Conservation (phyloP, 2,329 filamentous ascomycete genomes). For the Colletotrichum nymphaeae region DNA sequence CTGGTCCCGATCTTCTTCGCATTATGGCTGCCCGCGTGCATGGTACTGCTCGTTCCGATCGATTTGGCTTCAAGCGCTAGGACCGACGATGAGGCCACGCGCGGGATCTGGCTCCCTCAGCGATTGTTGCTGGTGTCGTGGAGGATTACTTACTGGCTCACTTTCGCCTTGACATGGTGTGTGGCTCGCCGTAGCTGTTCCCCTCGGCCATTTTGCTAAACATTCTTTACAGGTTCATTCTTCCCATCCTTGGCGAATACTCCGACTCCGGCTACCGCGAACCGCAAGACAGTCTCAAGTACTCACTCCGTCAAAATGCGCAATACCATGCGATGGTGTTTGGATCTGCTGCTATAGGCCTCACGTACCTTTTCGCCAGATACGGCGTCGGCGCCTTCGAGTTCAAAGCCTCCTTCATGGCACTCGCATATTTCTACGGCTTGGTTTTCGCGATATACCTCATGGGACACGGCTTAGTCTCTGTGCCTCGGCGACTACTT, state of each 20-base stretch:
- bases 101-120: conserved; percentile 89
- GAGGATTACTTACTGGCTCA: conserved; percentile 97
- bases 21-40: conserved; percentile 91
- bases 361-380: conserved; percentile 85
- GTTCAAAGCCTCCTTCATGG: conserved; percentile 90
- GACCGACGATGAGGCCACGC: conserved; percentile 75
- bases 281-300: conserved; percentile 81
- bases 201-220: conserved; percentile 16
- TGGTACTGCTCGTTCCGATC: conserved; percentile 92
- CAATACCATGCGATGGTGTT: conserved; percentile 89
- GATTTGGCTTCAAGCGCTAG: conserved; percentile 90
- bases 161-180: conserved; percentile 93
- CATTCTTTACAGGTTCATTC: conserved; percentile 74
- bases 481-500: conserved; percentile 85
- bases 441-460: conserved; percentile 92
- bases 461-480: conserved; percentile 96
- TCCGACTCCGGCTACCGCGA: conserved; percentile 94
- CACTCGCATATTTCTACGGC: conserved; percentile 94
- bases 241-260: conserved; percentile 94
- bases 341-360: conserved; percentile 74
- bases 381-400: conserved; percentile 79
- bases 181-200: conserved; percentile 37
- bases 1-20: conserved; percentile 94
- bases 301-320: conserved; percentile 88
- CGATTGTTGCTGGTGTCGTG: conserved; percentile 86